Evolutionary conservation across 192 early-diverging fungal genomes (phyloP), one percentile per base, ranked within the genome.

Genomic region (Dissophora globulifera): DNA sequence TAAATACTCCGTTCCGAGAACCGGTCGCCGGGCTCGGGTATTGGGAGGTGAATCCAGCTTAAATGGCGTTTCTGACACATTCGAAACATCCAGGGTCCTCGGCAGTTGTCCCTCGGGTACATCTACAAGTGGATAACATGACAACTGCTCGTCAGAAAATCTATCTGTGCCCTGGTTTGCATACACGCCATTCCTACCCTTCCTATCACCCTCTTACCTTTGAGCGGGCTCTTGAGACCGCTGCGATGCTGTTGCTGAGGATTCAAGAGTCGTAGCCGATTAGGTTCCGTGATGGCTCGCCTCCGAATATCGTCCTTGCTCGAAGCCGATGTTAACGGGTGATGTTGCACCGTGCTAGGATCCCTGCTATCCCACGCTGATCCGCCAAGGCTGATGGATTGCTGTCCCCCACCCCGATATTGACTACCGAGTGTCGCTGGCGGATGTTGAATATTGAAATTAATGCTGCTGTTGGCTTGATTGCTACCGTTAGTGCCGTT

Each of bases 1-100:
- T 17, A 76, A 52, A 26, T 62, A 76, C 40, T 76, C 72, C 12
- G 72, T 76, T 26, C 72, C 72, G n/a, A 76, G 58, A 1, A 76
- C 52, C 30, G 72, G 72, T 5, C 64, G 48, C 11, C 58, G 15
- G 30, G 60, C 56, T 26, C 50, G 20, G 41, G 56, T 19, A 17
- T 51, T 45, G 0, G 72, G 64, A 22, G 63, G 72, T 1, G 72
- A 67, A 22, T 66, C 64, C 20, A 67, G 40, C 11, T 33, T 30
- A 40, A 76, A 67, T 0, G 63, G 72, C 0, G 50, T 32, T 26
- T 76, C 72, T 3, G 63, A 67, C 1, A 62, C 42, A 33, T 67
- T 76, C 4, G 72, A 62, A 8, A 66, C 31, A 43, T 76, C 72
- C 33, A 67, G 9, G 1, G 72, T 8, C 7, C 42, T 5, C 27